These are phyloP conservation scores for Rhinocladiella mackenziei DNA, from an alignment of 2,329 filamentous ascomycete species.

Conservation along the genomic window DNA sequence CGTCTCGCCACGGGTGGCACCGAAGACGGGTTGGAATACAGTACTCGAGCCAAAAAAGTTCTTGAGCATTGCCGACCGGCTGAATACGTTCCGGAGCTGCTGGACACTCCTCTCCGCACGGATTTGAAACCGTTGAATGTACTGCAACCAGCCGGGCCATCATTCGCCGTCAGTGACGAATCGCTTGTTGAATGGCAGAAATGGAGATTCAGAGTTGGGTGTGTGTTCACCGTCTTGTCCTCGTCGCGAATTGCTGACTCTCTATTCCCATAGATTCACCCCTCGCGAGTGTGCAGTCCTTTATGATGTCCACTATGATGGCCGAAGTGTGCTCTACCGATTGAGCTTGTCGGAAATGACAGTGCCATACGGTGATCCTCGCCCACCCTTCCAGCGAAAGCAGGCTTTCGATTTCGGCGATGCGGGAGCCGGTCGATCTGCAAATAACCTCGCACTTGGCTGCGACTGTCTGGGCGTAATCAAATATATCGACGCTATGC, in stretches of 20 bases:
- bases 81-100: conserved; percentile 51
- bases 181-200: conserved; percentile 58
- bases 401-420: conserved; percentile 70
- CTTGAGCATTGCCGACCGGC: conserved; percentile 51
- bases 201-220: conserved; percentile 61
- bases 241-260: conserved; percentile 27
- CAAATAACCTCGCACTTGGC: conserved; percentile 64
- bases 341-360: conserved; percentile 66
- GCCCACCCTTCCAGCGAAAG: conserved; percentile 63
- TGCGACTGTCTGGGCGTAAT: conserved; percentile 67
- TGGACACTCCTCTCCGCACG: conserved; percentile 45
- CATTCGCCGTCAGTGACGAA: conserved; percentile 55
- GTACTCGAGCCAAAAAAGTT: conserved; percentile 42
- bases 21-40: conserved; percentile 46
- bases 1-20: conserved; percentile 51
- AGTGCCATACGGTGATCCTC: conserved; percentile 64
- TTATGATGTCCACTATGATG: conserved; percentile 67
- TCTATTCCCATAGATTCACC: conserved; percentile 53
- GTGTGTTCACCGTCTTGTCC: conserved; percentile 37
- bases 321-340: conserved; percentile 62
- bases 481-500: conserved; percentile 59
- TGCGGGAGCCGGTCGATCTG: conserved; percentile 61
- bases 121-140: conserved; percentile 68
- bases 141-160: conserved; percentile 64
- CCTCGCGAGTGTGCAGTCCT: conserved; percentile 66